Evolutionary conservation across 257 asterid species (phyloP).

Genomic region (Coffea eugenioides): DNA sequence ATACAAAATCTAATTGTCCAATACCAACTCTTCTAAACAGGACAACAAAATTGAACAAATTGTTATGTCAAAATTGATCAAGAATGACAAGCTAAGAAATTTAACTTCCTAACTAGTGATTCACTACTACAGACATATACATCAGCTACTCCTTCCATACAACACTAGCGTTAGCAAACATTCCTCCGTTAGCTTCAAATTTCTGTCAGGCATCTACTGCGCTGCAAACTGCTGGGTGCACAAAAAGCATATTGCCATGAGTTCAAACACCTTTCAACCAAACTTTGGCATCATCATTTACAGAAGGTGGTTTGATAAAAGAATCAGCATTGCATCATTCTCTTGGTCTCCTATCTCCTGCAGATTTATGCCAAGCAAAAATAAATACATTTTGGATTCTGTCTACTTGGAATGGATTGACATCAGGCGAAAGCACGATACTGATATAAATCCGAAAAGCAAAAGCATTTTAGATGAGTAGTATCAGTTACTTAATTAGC

Average conservation of each 20-base stretch:
- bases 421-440: background rate
- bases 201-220: background rate
- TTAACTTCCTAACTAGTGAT: constrained; percentile 15
- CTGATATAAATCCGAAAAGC: background rate
- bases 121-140: background rate
- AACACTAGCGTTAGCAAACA: background rate
- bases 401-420: background rate
- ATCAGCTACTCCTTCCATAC: background rate
- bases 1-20: no score
- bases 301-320: background rate
- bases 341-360: background rate
- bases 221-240: background rate
- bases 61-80: constrained; percentile 7
- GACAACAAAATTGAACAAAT: background rate
- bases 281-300: background rate
- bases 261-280: constrained; percentile 3
- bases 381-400: background rate
- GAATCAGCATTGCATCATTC: background rate
- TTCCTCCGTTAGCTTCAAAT: constrained; percentile 8
- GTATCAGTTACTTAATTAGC: background rate
- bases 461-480: no score
- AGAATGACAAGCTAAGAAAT: background rate
- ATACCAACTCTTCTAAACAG: no score
- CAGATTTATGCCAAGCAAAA: background rate
- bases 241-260: background rate